Conservation (phyloP, 2,329 filamentous ascomycete genomes). For the Hypoxylon sp. region DNA sequence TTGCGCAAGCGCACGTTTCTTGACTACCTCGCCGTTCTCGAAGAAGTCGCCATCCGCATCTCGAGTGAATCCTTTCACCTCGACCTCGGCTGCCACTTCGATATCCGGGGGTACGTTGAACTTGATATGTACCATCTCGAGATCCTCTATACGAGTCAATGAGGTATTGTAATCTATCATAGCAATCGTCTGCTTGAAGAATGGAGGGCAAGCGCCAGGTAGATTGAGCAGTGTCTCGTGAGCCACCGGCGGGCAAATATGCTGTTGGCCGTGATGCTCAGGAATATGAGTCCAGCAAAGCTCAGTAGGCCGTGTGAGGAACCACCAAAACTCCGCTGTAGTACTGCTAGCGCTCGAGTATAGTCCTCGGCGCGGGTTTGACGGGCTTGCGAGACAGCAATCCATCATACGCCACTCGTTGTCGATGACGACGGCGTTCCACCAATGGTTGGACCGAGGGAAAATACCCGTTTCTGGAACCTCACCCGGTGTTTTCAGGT, state of each 20-base stretch:
- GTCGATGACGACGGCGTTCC: conserved; percentile 95
- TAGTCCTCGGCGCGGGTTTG: conserved; percentile 82
- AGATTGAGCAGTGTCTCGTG: conserved; percentile 89
- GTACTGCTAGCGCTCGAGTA: conserved; percentile 82
- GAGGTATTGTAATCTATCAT: conserved; percentile 94
- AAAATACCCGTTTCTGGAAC: conserved; percentile 83
- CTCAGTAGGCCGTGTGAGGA: conserved; percentile 89
- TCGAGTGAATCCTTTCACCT: conserved; percentile 82
- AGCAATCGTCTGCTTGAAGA: conserved; percentile 85
- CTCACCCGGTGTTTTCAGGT: conserved; percentile 92
- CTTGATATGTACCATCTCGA: conserved; percentile 93
- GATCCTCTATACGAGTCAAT: conserved; percentile 84
- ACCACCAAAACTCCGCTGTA: conserved; percentile 90
- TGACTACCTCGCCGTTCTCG: conserved; percentile 88
- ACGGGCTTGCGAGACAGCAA: conserved; percentile 90
- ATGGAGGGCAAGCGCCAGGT: conserved; percentile 87
- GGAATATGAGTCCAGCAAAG: conserved; percentile 97
- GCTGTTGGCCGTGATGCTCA: conserved; percentile 88
- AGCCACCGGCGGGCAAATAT: conserved; percentile 89
- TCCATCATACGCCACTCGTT: conserved; percentile 98
- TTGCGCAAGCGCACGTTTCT: conserved; percentile 89
- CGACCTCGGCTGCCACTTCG: conserved; percentile 92
- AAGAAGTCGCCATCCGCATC: conserved; percentile 94
- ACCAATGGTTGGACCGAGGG: conserved; percentile 95
- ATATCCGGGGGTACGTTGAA: conserved; percentile 90